These are phyloP conservation scores for Salicornia ramosissima DNA, from an alignment of 148 eudicot species.

Conservation along the genomic window DNA sequence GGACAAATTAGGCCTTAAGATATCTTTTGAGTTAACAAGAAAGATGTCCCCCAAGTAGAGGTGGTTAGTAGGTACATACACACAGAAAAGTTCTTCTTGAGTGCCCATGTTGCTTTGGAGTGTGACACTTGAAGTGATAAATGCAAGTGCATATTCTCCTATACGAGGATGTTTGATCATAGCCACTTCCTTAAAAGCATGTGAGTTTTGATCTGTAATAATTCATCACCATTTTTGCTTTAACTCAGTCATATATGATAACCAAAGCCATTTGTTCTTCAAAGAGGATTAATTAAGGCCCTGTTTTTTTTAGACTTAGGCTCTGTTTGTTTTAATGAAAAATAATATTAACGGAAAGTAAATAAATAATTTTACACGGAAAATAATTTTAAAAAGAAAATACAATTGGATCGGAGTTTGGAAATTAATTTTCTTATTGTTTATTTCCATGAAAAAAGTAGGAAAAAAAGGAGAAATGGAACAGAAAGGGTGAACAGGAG, in stretches of 20 bases:
- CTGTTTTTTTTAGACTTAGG: too few species aligned
- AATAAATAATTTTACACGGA: too few species aligned
- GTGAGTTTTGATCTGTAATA: conserved; percentile 57
- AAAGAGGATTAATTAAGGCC: neutral
- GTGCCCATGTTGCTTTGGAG: conserved; percentile 53
- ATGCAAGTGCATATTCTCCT: conserved; percentile 81
- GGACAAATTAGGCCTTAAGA: conserved; percentile 75
- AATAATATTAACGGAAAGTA: too few species aligned
- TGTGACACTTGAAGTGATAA: conserved; percentile 69
- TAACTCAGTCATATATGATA: neutral
- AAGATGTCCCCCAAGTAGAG: conserved; percentile 75
- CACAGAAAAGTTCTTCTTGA: conserved; percentile 71
- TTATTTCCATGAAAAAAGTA: too few species aligned
- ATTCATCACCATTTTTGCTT: conserved; percentile 10
- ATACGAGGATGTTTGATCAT: conserved; percentile 77
- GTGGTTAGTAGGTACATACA: conserved; percentile 77
- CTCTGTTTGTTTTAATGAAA: too few species aligned
- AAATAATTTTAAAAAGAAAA: too few species aligned
- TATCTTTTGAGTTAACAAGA: conserved; percentile 65
- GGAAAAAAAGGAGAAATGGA: too few species aligned
- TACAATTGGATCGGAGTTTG: too few species aligned
- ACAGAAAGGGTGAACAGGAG: too few species aligned
- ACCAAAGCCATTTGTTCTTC: neutral
- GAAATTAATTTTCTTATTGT: too few species aligned
- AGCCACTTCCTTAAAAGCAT: conserved; percentile 84